phyloP scores from a whole-genome alignment of 768 basidiomycete species.

The Tephrocybe sp. region DNA sequence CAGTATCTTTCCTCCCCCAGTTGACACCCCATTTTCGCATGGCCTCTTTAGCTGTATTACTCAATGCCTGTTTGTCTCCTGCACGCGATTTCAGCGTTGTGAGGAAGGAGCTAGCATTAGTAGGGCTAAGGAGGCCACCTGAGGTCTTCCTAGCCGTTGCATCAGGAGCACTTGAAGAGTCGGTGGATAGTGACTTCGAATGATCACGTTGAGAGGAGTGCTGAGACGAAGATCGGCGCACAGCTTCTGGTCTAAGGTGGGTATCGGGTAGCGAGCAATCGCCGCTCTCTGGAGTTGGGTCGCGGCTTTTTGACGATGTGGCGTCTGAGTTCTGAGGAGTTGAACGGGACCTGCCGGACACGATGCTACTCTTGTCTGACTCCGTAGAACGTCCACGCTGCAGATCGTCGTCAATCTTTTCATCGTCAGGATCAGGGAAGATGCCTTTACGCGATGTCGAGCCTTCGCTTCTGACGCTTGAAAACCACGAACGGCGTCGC shows the following conservation, averaged over 20 bases:
- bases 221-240: slow-evolving; percentile 44
- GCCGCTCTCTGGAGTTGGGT: slow-evolving; percentile 13
- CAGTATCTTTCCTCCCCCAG: slow-evolving; percentile 67
- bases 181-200: slow-evolving; percentile 25
- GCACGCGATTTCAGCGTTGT: slow-evolving; percentile 77
- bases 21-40: slow-evolving; percentile 92
- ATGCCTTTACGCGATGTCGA: slow-evolving; percentile 21
- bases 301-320: slow-evolving; percentile 13
- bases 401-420: slow-evolving; percentile 23
- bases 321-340: slow-evolving; percentile 28
- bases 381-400: slow-evolving; percentile 39
- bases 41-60: slow-evolving; percentile 82
- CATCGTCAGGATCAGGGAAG: slow-evolving; percentile 18
- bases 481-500: slow-evolving; percentile 63
- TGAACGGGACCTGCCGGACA: slow-evolving; percentile 31
- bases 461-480: slow-evolving; percentile 40
- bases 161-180: slow-evolving; percentile 20
- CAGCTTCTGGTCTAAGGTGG: slow-evolving; percentile 17
- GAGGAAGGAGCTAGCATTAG: slow-evolving; percentile 66
- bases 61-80: slow-evolving; percentile 82
- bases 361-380: slow-evolving; percentile 23
- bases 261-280: slow-evolving; percentile 12
- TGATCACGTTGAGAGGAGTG: slow-evolving; percentile 43
- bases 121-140: slow-evolving; percentile 29
- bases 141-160: slow-evolving; percentile 36